Evolutionary conservation across 2,329 filamentous ascomycete species (phyloP).

Genomic region (Trichoderma simmonsii): DNA sequence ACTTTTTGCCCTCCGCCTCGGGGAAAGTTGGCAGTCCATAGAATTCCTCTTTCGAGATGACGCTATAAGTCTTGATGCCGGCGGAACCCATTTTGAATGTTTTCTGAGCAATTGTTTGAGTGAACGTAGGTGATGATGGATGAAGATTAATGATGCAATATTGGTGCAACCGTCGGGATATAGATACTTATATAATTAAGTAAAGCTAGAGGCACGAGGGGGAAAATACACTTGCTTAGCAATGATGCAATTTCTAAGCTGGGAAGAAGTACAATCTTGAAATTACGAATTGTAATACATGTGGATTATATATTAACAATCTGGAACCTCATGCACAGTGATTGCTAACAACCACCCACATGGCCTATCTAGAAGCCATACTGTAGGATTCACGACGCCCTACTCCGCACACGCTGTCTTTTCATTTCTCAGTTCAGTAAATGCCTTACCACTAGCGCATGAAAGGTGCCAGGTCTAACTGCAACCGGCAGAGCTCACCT

Average conservation of each 20-base stretch:
- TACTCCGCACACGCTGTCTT: not conserved
- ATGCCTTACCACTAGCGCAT: too few species aligned
- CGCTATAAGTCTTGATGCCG: not conserved
- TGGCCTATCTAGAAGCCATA: not conserved
- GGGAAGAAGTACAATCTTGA: not conserved
- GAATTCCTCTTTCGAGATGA: not conserved
- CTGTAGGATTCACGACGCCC: not conserved
- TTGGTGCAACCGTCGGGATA: not conserved
- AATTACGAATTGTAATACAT: not conserved
- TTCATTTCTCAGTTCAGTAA: not conserved
- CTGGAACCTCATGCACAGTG: not conserved
- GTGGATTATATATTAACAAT: not conserved
- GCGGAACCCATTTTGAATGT: not conserved
- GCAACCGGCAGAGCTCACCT: not conserved
- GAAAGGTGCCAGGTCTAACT: not conserved
- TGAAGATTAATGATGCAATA: not conserved
- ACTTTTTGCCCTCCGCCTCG: not conserved
- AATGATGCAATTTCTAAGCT: not conserved
- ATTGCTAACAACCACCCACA: not conserved
- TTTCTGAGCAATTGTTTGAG: too few species aligned
- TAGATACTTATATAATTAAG: not conserved
- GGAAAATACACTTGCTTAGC: not conserved
- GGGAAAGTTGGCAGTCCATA: conserved; percentile 11
- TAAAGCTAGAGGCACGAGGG: accelerated
- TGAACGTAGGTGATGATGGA: not conserved